A percentile compares a stretch with the other conserved stretches of the same genome.
These are phyloP conservation scores for Lycium barbarum DNA, from an alignment of 257 asterid species.

Conservation along the genomic window DNA sequence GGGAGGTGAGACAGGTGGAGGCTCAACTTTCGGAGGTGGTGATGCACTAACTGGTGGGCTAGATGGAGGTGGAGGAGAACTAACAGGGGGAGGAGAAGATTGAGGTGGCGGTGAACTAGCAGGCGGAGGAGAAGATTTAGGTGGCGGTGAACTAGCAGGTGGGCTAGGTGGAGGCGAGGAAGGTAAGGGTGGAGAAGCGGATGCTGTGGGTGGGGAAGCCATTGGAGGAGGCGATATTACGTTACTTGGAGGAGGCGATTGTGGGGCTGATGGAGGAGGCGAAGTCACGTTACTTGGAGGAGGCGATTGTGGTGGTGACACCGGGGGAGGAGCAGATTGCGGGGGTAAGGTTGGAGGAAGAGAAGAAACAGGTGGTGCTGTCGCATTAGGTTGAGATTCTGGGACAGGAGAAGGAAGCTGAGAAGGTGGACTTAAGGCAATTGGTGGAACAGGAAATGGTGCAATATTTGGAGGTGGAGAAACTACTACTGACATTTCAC, in stretches of 20 bases:
- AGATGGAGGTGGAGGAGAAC: conserved; percentile 35
- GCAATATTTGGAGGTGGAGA: conserved; percentile 47
- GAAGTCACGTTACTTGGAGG: conserved; percentile 30
- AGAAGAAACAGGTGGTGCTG: conserved; percentile 27
- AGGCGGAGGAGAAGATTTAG: conserved; percentile 31
- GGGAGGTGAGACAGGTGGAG: conserved; percentile 26
- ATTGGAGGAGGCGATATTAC: conserved; percentile 37
- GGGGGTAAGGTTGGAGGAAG: conserved; percentile 27
- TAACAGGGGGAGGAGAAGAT: conserved; percentile 21
- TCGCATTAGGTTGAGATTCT: conserved; percentile 28
- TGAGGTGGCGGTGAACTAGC: conserved; percentile 32
- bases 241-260: conserved; percentile 16
- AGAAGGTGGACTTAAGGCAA: conserved; percentile 38
- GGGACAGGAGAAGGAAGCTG: conserved; percentile 21
- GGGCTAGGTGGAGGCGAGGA: conserved; percentile 32
- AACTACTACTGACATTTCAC: conserved; percentile 36
- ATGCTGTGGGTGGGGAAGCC: conserved; percentile 38
- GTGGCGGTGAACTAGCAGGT: conserved; percentile 32
- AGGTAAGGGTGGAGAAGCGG: conserved; percentile 30
- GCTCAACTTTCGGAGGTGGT: conserved; percentile 26
- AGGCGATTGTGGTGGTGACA: conserved; percentile 30
- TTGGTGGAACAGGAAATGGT: conserved; percentile 37
- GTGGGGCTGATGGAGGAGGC: conserved; percentile 4
- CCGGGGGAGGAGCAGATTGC: conserved; percentile 1
- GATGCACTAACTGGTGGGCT: conserved; percentile 31